These are phyloP conservation scores for Acanthamoeba rhysodes DNA, from an alignment of 208 protist genomes.

Conservation along the genomic window DNA sequence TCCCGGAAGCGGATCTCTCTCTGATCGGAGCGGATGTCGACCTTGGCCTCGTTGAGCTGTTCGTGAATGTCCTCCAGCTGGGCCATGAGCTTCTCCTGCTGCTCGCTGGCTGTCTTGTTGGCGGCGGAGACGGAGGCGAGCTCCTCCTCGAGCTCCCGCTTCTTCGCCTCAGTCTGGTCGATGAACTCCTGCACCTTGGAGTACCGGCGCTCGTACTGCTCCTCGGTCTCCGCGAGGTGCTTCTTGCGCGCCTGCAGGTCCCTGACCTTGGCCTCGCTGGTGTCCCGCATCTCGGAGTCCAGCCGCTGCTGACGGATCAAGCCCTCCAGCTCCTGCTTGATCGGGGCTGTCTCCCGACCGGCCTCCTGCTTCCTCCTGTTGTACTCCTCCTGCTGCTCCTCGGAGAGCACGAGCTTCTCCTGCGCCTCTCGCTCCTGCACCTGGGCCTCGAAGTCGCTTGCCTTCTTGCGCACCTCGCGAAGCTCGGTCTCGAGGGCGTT, in stretches of 20 bases:
- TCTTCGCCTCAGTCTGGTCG: slow-evolving; percentile 65
- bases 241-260: slow-evolving; percentile 88
- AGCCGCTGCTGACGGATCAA: slow-evolving; percentile 52
- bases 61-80: slow-evolving; percentile 90
- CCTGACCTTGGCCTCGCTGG: slow-evolving; percentile 89
- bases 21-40: slow-evolving; percentile 83
- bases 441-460: slow-evolving; percentile 88
- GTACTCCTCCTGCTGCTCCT: slow-evolving; percentile 81
- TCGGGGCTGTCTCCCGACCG: slow-evolving; percentile 88
- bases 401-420: slow-evolving; percentile 49
- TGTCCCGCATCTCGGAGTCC: slow-evolving; percentile 77
- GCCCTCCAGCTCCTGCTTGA: slow-evolving; percentile 83
- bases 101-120: slow-evolving; percentile 24
- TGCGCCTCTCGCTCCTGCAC: slow-evolving; percentile 81
- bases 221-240: slow-evolving; percentile 59
- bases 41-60: slow-evolving; percentile 93
- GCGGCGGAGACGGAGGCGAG: not conserved
- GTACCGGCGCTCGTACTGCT: slow-evolving; percentile 48
- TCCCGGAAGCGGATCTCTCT: slow-evolving; percentile 87
- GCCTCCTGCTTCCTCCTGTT: slow-evolving; percentile 89
- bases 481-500: slow-evolving; percentile 88
- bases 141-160: slow-evolving; percentile 65
- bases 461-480: slow-evolving; percentile 90
- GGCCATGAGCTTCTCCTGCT: slow-evolving; percentile 83
- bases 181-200: slow-evolving; percentile 64